Conservation (phyloP, 352 stramenopile genomes). For the Pythium volutum region DNA sequence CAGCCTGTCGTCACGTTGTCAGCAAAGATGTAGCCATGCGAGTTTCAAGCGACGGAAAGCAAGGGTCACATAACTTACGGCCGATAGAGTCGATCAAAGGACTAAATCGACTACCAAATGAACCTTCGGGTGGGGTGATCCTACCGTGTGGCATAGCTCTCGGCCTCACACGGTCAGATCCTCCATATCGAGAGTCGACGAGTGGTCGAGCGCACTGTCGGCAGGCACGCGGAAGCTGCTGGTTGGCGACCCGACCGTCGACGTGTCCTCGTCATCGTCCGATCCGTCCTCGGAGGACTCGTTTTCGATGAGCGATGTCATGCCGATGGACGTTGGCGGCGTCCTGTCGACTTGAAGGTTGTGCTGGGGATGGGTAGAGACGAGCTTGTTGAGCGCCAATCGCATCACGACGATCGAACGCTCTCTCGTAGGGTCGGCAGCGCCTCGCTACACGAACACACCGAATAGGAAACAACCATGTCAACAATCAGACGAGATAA, state of each 20-base stretch:
- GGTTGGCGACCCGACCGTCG: slow-evolving; percentile 16
- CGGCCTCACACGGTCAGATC: slow-evolving; percentile 40
- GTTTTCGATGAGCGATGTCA: slow-evolving; percentile 26
- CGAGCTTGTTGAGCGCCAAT: slow-evolving; percentile 71
- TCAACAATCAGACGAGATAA: not conserved
- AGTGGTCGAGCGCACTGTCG: slow-evolving; percentile 35
- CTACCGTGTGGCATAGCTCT: not conserved
- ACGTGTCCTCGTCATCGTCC: slow-evolving; percentile 26
- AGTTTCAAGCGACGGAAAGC: not conserved
- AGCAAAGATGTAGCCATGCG: slow-evolving; percentile 12
- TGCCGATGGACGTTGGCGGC: slow-evolving; percentile 20
- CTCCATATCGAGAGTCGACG: slow-evolving; percentile 45
- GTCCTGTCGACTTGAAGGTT: slow-evolving; percentile 57
- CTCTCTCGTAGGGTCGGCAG: slow-evolving; percentile 58
- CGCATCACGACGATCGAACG: slow-evolving; percentile 61
- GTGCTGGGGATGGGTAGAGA: slow-evolving; percentile 70
- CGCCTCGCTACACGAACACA: slow-evolving; percentile 34
- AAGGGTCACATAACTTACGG: slow-evolving; percentile 23
- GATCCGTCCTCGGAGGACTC: slow-evolving; percentile 26
- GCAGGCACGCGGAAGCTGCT: slow-evolving; percentile 21
- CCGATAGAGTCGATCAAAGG: not conserved
- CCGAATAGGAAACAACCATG: not conserved
- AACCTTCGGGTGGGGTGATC: not conserved
- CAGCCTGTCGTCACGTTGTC: slow-evolving; percentile 11
- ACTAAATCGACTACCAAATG: not conserved